phyloP scores from a whole-genome alignment of 2,329 filamentous ascomycete species.

The Sarocladium strictum region DNA sequence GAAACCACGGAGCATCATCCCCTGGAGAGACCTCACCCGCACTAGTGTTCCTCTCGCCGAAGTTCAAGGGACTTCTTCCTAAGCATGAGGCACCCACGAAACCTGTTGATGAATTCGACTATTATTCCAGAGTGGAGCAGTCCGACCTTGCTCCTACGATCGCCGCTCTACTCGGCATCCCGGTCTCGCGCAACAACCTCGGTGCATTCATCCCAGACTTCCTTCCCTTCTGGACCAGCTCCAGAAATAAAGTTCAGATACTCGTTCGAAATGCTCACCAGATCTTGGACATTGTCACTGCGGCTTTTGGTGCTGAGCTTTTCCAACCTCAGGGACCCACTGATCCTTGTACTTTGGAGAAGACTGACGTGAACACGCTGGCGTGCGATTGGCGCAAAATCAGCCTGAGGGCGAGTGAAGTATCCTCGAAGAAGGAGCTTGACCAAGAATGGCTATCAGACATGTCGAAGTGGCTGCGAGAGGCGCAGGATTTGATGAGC shows the following conservation, averaged over 20 bases:
- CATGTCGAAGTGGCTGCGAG: slow-evolving; percentile 57
- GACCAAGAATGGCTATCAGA: slow-evolving; percentile 34
- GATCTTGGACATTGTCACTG: slow-evolving; percentile 69
- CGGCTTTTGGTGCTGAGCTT: slow-evolving; percentile 55
- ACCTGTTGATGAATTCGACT: slow-evolving; percentile 67
- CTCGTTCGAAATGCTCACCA: slow-evolving; percentile 75
- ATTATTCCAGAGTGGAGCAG: slow-evolving; percentile 82
- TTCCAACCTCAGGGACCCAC: slow-evolving; percentile 28
- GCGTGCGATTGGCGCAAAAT: slow-evolving; percentile 61
- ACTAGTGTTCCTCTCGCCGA: slow-evolving; percentile 84
- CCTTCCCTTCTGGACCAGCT: slow-evolving; percentile 61
- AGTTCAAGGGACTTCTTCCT: slow-evolving; percentile 54
- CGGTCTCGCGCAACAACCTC: slow-evolving; percentile 82
- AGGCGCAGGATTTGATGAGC: slow-evolving; percentile 75
- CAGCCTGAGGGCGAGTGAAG: slow-evolving; percentile 14
- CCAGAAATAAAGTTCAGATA: slow-evolving; percentile 56
- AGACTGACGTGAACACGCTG: slow-evolving; percentile 46
- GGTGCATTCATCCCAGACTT: slow-evolving; percentile 80
- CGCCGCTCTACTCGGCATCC: slow-evolving; percentile 79
- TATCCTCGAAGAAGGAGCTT: slow-evolving; percentile 20
- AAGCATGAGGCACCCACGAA: slow-evolving; percentile 45
- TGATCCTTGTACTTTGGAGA: slow-evolving; percentile 30
- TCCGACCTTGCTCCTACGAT: slow-evolving; percentile 90
- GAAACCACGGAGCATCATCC: slow-evolving; percentile 92
- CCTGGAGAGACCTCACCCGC: slow-evolving; percentile 92